Base-by-base conservation (phyloP, 108 stramenopile genomes). In the Nannochloropsis gaditana region DNA sequence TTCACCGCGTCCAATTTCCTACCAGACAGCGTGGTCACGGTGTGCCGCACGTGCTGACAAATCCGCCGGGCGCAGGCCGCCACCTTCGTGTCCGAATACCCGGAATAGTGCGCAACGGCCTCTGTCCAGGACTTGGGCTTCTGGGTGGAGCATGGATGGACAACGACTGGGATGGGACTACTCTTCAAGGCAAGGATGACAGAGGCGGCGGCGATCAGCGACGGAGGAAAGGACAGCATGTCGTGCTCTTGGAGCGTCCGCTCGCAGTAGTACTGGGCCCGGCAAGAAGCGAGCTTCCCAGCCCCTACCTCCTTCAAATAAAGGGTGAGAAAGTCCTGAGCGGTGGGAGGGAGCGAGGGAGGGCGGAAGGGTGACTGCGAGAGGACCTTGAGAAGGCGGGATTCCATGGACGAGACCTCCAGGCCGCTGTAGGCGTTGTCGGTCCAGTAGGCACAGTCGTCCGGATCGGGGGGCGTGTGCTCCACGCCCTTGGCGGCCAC, bases 201-300 rank as follows among this genome's bases (percentile, higher is more conserved):
- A 6, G 88, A 81, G 5, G 88, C 81, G 45, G 88, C 88, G 21
- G 88, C 89, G 43, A 89, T 47, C 83, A 86, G 44, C 21, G 89
- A 89, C 5, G 89, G 89, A 9, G 85, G 79, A 81, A 84, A 89
- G n/a, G 82, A 79, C 43, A 89, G 84, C 80, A 83, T 86, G 43
- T 89, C 89, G 43, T 89, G 89, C 84, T 89, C 89, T 45, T 89
- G 89, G 21, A 89, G 81, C 21, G 81, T 84, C 47, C 86, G 87
- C 86, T 91, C 90, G 8, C 87, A 41, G 87, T 86, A 89, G 84
- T 90, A 90, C 84, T 89, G 79, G 45, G 89, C 88, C 44, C 85
- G 81, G 80, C 85, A 82, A 80, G 79, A 50, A 45, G 85, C 79
- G 45, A 79, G 81, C 80, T 85, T 81, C 9, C 82, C 85, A 42